A percentile compares a stretch with the other conserved stretches of the same genome.
phyloP scores from a whole-genome alignment of 169 alveolate genomes.

The Besnoitia besnoiti region DNA sequence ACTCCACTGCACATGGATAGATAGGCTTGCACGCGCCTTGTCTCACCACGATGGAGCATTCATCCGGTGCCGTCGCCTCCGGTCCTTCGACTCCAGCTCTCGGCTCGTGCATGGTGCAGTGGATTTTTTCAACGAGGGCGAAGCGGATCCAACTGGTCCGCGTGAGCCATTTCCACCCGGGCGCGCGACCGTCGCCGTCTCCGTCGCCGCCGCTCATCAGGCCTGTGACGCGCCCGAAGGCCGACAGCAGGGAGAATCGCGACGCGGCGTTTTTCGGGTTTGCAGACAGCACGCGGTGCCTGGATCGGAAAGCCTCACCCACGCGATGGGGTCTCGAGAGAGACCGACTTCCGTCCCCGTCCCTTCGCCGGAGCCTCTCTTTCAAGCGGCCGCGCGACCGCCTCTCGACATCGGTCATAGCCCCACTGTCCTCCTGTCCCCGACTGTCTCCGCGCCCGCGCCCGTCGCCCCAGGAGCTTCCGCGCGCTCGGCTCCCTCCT shows the following conservation, averaged over 20 bases:
- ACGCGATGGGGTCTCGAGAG: too few species aligned
- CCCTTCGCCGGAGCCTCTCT: background rate
- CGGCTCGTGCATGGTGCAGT: conserved; percentile 24
- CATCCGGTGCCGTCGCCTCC: background rate
- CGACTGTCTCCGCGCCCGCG: background rate
- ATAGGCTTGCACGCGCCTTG: background rate
- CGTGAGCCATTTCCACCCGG: background rate
- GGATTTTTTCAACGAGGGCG: background rate
- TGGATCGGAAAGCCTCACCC: too few species aligned
- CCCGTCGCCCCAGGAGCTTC: background rate
- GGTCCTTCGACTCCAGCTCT: background rate
- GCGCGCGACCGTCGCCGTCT: background rate
- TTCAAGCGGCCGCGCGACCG: background rate
- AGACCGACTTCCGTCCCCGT: background rate
- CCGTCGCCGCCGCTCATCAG: background rate
- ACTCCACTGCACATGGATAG: background rate
- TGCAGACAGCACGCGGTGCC: too few species aligned
- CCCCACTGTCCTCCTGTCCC: background rate
- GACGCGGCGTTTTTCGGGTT: background rate
- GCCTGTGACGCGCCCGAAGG: background rate
- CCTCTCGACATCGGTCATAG: background rate
- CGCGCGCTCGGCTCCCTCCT: background rate
- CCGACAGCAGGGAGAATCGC: background rate
- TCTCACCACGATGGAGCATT: background rate
- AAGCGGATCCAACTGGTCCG: conserved; percentile 2